Percentiles rank a stretch among this genome's conserved stretches.
These are phyloP conservation scores for Lipomyces oligophaga DNA, from an alignment of 805 yeast species.

Conservation along the genomic window DNA sequence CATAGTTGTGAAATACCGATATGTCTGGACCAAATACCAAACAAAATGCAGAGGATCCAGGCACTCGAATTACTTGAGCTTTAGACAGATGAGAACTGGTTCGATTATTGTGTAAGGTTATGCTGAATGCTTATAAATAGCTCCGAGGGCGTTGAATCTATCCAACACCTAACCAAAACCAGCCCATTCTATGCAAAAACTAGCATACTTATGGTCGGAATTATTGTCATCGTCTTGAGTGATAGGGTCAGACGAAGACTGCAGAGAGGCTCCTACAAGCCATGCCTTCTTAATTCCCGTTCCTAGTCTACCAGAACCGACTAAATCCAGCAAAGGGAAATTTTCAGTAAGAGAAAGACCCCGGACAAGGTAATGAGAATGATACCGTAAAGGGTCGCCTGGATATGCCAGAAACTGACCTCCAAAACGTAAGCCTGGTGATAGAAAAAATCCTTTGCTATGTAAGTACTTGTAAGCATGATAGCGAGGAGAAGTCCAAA, in stretches of 20 bases:
- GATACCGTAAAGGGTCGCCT: slow-evolving; percentile 88
- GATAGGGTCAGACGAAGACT: slow-evolving; percentile 4
- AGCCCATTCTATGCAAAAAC: slow-evolving; percentile 90
- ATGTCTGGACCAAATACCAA: too few relatives aligned
- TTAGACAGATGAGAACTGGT: background rate
- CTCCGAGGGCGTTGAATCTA: too few relatives aligned
- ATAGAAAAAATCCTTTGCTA: slow-evolving; percentile 48
- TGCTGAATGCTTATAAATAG: too few relatives aligned
- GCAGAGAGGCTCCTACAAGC: slow-evolving; percentile 45
- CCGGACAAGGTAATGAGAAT: slow-evolving; percentile 75
- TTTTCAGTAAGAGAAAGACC: slow-evolving; percentile 49
- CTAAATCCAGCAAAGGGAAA: slow-evolving; percentile 54
- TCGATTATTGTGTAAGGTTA: background rate
- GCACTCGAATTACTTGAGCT: background rate
- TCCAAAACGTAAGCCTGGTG: slow-evolving; percentile 91
- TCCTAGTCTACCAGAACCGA: slow-evolving; percentile 86
- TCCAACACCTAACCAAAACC: slow-evolving; percentile 66
- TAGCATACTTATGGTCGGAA: slow-evolving; percentile 36
- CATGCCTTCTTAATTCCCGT: slow-evolving; percentile 87
- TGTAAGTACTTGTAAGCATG: slow-evolving; percentile 44
- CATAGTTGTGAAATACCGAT: too few relatives aligned
- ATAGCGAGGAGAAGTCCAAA: slow-evolving; percentile 31
- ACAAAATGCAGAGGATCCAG: too few relatives aligned
- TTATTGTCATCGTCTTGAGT: slow-evolving; percentile 5
- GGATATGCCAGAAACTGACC: slow-evolving; percentile 87